phyloP scores from a whole-genome alignment of 768 basidiomycete genomes.

The Kondoa malvinella region DNA sequence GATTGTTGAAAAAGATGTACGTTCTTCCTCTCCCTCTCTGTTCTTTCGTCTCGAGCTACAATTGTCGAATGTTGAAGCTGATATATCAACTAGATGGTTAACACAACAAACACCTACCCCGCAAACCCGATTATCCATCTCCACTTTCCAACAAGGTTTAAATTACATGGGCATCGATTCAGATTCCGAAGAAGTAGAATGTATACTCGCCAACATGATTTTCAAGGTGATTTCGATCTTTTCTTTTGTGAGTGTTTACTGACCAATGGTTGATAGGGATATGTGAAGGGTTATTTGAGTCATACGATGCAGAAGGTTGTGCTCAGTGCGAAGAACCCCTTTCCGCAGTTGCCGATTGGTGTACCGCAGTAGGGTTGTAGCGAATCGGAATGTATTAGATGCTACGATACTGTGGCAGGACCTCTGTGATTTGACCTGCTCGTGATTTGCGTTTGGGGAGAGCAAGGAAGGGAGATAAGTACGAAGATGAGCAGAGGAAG shows the following conservation, averaged over 20 bases:
- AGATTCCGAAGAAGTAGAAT: slow-evolving; percentile 57
- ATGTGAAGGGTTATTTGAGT: slow-evolving; percentile 86
- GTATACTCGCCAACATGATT: slow-evolving; percentile 67
- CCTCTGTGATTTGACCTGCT: no score
- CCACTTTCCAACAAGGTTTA: slow-evolving; percentile 8
- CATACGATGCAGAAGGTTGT: slow-evolving; percentile 93
- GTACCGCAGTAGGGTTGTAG: no score
- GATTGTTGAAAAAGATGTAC: slow-evolving; percentile 46
- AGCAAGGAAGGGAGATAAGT: no score
- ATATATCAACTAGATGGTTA: not conserved
- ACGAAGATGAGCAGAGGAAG: no score
- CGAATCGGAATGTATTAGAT: no score
- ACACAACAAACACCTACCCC: not conserved
- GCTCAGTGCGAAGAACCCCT: slow-evolving; percentile 48
- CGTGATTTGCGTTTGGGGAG: no score
- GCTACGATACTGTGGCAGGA: no score
- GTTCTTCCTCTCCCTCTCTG: slow-evolving; percentile 20
- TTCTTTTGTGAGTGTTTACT: not conserved
- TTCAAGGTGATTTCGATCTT: slow-evolving; percentile 41
- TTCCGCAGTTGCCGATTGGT: slow-evolving; percentile 18
- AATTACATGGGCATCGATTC: slow-evolving; percentile 33
- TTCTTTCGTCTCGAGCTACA: not conserved
- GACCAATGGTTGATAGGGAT: slow-evolving; percentile 36
- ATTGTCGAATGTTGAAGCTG: not conserved
- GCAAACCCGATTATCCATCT: slow-evolving; percentile 1